Evolutionary conservation across 352 stramenopile genomes (phyloP).

Genomic region (Pythium rishiriense): DNA sequence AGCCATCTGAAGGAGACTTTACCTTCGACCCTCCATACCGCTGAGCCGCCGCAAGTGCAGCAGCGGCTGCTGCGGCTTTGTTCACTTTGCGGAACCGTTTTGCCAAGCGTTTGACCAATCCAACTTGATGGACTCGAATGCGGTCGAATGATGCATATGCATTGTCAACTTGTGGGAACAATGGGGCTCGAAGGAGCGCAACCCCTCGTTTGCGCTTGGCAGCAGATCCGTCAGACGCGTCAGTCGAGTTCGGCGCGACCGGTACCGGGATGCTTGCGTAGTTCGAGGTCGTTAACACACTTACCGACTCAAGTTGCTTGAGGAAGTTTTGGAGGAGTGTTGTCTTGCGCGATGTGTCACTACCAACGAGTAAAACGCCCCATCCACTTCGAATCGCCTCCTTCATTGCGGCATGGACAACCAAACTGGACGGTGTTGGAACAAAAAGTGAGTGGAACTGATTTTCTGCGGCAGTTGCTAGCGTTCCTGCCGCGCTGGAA

Average conservation of each 20-base stretch:
- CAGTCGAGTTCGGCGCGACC: constrained; percentile 8
- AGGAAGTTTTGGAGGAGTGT: constrained; percentile 33
- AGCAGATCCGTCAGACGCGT: neutral
- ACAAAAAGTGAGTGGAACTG: constrained; percentile 31
- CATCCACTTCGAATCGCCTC: constrained; percentile 27
- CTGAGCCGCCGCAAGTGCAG: constrained; percentile 22
- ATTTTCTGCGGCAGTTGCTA: neutral
- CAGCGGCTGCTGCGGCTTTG: constrained; percentile 23
- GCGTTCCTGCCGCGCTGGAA: neutral
- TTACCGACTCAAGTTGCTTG: constrained; percentile 27
- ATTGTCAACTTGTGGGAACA: constrained; percentile 7
- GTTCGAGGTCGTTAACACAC: constrained; percentile 27
- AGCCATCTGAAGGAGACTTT: neutral
- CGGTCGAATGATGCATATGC: constrained; percentile 27
- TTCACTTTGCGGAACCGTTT: constrained; percentile 32
- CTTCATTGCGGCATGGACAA: constrained; percentile 33
- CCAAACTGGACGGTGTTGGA: constrained; percentile 30
- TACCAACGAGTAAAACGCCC: constrained; percentile 31
- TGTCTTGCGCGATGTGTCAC: constrained; percentile 27
- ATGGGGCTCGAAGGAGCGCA: constrained; percentile 9
- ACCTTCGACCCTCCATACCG: constrained; percentile 7
- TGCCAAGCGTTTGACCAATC: constrained; percentile 23
- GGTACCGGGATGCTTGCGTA: constrained; percentile 25
- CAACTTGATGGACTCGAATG: constrained; percentile 35
- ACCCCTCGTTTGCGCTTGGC: constrained; percentile 21